Percentiles rank a stretch among this genome's conserved stretches.
These are phyloP conservation scores for Polygonum maritimum DNA, from an alignment of 148 eudicot species.

Conservation along the genomic window DNA sequence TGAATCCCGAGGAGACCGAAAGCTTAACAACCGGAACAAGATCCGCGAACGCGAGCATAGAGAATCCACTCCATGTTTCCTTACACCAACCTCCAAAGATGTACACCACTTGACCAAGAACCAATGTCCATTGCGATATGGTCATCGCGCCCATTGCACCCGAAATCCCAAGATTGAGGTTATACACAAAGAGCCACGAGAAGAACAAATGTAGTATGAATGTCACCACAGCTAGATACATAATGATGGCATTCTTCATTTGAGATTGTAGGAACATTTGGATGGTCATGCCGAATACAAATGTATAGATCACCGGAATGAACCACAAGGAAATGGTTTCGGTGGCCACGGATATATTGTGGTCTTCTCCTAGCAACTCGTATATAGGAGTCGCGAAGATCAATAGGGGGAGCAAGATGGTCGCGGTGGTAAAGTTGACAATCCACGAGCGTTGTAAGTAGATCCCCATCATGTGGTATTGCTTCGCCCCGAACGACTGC, in stretches of 20 bases:
- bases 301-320: constrained; percentile 9
- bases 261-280: constrained; percentile 16
- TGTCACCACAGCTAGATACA: background rate
- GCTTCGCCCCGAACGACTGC: constrained; percentile 15
- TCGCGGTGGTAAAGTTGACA: background rate
- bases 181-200: constrained; percentile 11
- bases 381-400: constrained; percentile 10
- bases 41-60: background rate
- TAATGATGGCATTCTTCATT: constrained; percentile 11
- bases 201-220: constrained; percentile 6
- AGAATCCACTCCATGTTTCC: constrained; percentile 4
- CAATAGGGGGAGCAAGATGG: constrained; percentile 10
- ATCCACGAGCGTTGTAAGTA: constrained; percentile 18
- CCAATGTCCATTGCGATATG: constrained; percentile 5
- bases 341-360: background rate
- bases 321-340: constrained; percentile 10
- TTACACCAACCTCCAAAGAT: background rate
- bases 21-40: background rate
- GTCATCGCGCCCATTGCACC: constrained; percentile 13
- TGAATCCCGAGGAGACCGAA: background rate
- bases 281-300: constrained; percentile 4
- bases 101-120: background rate
- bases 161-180: background rate
- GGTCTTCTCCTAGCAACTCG: constrained; percentile 9
- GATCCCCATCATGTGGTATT: constrained; percentile 16